phyloP scores from a whole-genome alignment of 1,139 yeast species.

The Hyphopichia fennica region DNA sequence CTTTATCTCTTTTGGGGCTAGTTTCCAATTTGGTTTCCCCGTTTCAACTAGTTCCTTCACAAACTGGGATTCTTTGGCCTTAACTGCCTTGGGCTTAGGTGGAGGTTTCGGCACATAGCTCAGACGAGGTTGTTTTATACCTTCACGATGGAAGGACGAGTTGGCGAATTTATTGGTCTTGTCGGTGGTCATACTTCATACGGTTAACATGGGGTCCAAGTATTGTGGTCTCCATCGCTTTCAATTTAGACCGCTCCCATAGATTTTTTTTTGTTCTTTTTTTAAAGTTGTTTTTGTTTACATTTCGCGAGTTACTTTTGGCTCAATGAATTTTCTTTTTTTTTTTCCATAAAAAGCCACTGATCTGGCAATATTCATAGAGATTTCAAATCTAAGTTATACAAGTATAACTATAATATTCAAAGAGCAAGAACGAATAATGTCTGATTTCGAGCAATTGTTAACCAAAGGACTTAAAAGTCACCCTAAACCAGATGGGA shows the following conservation, averaged over 20 bases:
- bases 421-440: conserved; percentile 2
- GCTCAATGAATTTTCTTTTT: too few relatives aligned
- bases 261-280: conserved; percentile 4
- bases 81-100: conserved; percentile 13
- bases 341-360: background rate
- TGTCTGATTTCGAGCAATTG: background rate
- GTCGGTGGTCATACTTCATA: background rate
- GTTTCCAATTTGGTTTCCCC: conserved; percentile 47
- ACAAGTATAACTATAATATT: background rate
- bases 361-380: background rate
- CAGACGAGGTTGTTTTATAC: conserved; percentile 11
- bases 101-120: conserved; percentile 10
- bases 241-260: background rate
- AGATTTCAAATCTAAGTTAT: background rate
- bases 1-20: conserved; percentile 43
- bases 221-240: background rate
- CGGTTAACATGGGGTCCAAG: background rate
- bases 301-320: background rate
- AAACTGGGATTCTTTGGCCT: conserved; percentile 29
- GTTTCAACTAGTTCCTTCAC: conserved; percentile 37
- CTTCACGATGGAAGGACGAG: conserved; percentile 36
- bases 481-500: conserved; percentile 49
- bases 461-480: conserved; percentile 4
- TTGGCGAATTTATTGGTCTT: conserved; percentile 17
- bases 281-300: background rate